Conservation (phyloP, 306 rosid species). For the Comarum palustre region DNA sequence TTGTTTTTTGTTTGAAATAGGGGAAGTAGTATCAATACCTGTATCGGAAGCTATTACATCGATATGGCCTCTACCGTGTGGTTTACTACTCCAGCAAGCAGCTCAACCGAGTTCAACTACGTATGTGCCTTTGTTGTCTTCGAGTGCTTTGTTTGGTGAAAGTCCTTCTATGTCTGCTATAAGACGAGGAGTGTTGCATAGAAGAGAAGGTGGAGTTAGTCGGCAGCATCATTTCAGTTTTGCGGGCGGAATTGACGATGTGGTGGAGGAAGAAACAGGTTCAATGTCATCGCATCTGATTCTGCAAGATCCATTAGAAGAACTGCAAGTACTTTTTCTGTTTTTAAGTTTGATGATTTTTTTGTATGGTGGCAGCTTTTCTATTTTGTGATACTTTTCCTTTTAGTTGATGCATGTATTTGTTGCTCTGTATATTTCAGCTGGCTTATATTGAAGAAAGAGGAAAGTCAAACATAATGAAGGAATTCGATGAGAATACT, state of each 20-base stretch:
- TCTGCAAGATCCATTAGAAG: conserved; percentile 80
- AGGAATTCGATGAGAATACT: conserved; percentile 91
- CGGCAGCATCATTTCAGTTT: conserved; percentile 28
- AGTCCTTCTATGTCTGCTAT: conserved; percentile 50
- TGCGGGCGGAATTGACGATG: conserved; percentile 40
- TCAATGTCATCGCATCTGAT: conserved; percentile 69
- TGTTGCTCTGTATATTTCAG: conserved; percentile 35
- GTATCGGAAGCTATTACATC: conserved; percentile 57
- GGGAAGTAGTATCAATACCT: conserved; percentile 73
- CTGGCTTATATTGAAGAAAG: conserved; percentile 76
- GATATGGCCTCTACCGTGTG: conserved; percentile 94
- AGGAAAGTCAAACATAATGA: conserved; percentile 79
- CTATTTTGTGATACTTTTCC: conserved; percentile 4
- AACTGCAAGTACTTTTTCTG: conserved; percentile 55
- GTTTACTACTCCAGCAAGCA: conserved; percentile 79
- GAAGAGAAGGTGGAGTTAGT: conserved; percentile 47
- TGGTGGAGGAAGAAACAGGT: conserved; percentile 55
- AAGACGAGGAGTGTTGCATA: conserved; percentile 43
- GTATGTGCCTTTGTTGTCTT: conserved; percentile 47
- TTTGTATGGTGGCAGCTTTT: conserved; percentile 7
- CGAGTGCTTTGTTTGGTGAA: conserved; percentile 62
- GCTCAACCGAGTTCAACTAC: conserved; percentile 47
- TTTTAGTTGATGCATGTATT: background rate
- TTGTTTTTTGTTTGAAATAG: conserved; percentile 37
- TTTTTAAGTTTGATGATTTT: background rate